Evolutionary conservation across 2,329 filamentous ascomycete genomes (phyloP), one percentile per base, ranked within the genome.

Genomic region (Diplodia corticola): DNA sequence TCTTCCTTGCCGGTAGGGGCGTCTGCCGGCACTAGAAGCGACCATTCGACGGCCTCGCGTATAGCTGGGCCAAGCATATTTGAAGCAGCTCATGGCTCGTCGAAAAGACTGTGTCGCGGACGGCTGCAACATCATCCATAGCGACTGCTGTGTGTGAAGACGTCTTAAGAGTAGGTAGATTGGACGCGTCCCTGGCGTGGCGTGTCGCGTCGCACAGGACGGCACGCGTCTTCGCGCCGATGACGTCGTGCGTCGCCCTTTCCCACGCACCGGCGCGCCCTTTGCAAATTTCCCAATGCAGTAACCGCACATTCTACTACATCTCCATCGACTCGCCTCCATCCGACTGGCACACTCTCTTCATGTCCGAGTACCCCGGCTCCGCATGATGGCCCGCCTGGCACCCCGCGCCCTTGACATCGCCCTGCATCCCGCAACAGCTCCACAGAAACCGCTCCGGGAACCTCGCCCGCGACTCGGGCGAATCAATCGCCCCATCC

Each of bases 401-500:
- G 26, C 54, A 59, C 6, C 54, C 54, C 13, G 24, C n/a, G 5
- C 9, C 13, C 22, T 40, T 59, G 22, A 59, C 54, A 17, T 46
- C 54, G 5, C 54, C 54, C 24, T 24, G 22, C 54, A 12, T 24
- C 24, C 37, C 54, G 37, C 54, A 59, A n/a, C 54, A 59, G 24
- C 37, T 59, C 54, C 54, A 59, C n/a, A 59, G 24, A 20, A 46
- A 59, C 37, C 54, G n/a, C 37, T 59, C 54, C 22, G 54, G 54
- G 12, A 59, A 59, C 54, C 4, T 26, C 15, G 2, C 2, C 24
- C 54, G 15, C 54, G 44, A 46, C 24, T 30, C 54, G 1, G 2
- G 37, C 37, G 54, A 44, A 40, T 59, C 54, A 26, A 59, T 59
- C 17, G 35, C 6, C 6, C 54, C 54, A 17, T 59, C 54, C 1